Base-by-base conservation (phyloP, 345 rosid genomes). In the Barbarea vulgaris region DNA sequence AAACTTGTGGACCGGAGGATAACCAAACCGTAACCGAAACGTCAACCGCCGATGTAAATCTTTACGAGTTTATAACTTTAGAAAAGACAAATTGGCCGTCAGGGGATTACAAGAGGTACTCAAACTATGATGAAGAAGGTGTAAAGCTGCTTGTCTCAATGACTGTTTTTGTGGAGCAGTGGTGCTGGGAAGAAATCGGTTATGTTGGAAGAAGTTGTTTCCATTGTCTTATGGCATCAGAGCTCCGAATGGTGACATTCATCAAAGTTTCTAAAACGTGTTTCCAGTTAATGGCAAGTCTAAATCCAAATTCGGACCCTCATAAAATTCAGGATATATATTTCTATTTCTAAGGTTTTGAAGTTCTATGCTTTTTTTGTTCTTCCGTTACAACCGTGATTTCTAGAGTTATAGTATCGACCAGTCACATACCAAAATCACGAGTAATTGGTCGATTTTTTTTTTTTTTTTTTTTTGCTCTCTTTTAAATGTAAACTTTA, bases 111-210 rank as follows among this genome's bases (percentile, higher is more conserved):
- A 86, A 77, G 54, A 3, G 41, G 22, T 83, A 65, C 60, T 0
- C 46, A 14, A 17, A 25, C 2, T 70, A 57, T 25, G 50, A 57
- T 5, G 87, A 84, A 77, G 85, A 82, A 27, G 76, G 74, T 88
- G 88, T 81, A 78, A 87, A 52, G 62, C 55, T 31, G 62, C 74
- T 42, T 91, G 89, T 78, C 64, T 84, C 75, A 48, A 6, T 5
- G 90, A 84, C 54, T 91, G 93, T 60, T 78, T 81, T 55, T 91
- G 94, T 22, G 86, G 64, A n/a, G 85, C 80, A 21, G 92, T 87
- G 13, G 76, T 80, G 41, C 69, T 73, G 15, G 78, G 73, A 60
- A 19, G 52, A 9, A 77, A 75, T 10, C 9, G 2, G 7, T 39
- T 57, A 1, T 84, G 89, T 52, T 81, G 82, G 86, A 90, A 86